phyloP scores from a whole-genome alignment of 176 grass and related monocot species.

The Oryza brachyantha region DNA sequence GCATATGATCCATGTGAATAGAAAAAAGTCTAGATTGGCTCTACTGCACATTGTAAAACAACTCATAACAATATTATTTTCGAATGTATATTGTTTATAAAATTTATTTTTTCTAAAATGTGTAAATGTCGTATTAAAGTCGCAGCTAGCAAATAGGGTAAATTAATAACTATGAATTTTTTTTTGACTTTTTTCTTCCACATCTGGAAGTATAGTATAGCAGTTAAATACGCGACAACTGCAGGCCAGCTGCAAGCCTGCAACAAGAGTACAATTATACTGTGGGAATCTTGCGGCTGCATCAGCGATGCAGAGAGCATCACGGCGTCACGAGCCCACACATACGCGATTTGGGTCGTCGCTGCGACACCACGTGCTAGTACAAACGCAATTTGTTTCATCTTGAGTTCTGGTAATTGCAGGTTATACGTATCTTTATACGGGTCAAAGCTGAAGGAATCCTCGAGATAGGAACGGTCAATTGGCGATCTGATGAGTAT shows the following conservation, averaged over 20 bases:
- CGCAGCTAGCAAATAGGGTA: no score
- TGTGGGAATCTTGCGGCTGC: background rate
- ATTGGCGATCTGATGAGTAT: background rate
- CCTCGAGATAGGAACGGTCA: background rate
- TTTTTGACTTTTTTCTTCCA: no score
- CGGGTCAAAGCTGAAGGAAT: constrained; percentile 5
- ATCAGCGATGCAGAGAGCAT: background rate
- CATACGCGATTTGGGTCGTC: background rate
- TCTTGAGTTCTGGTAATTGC: background rate
- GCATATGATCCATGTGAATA: no score
- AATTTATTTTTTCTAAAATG: no score
- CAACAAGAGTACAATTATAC: background rate
- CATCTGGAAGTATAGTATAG: no score
- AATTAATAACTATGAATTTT: no score
- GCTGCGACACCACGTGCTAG: background rate
- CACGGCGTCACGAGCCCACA: background rate
- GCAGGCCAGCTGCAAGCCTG: background rate
- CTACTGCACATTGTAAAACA: no score
- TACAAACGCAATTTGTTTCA: background rate
- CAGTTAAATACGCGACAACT: background rate
- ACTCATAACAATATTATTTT: no score
- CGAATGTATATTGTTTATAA: no score
- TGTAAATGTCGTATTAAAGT: no score
- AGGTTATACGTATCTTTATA: background rate
- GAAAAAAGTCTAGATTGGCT: no score